Evolutionary conservation across 164 flowering plant genomes (phyloP).

Genomic region (Stephania yunnanensis): DNA sequence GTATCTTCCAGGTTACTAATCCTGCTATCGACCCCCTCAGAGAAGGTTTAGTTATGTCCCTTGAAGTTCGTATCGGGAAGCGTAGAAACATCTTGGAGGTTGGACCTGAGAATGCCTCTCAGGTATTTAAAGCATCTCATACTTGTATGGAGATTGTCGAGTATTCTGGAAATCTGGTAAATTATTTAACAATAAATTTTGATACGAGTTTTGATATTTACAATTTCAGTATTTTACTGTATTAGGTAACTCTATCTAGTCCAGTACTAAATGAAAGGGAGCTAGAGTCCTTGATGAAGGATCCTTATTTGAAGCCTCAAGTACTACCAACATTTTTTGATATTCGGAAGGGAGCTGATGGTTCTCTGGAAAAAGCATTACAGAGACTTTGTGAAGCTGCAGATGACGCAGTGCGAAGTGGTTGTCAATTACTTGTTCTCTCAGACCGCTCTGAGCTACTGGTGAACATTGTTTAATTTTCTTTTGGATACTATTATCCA

Average conservation of each 20-base stretch:
- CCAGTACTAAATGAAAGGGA: conserved; percentile 97
- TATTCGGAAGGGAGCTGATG: conserved; percentile 84
- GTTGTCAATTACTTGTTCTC: conserved; percentile 88
- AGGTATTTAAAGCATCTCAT: conserved; percentile 45
- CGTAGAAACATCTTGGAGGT: conserved; percentile 85
- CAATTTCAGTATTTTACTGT: not conserved
- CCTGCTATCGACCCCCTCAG: conserved; percentile 99
- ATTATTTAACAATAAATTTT: not conserved
- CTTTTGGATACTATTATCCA: not conserved
- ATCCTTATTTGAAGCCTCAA: conserved; percentile 62
- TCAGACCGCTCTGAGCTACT: conserved; percentile 88
- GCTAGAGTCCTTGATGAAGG: conserved; percentile 73
- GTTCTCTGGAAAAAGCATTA: conserved; percentile 73
- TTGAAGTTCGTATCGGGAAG: conserved; percentile 94
- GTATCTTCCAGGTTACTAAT: conserved; percentile 72
- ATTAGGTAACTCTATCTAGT: conserved; percentile 74
- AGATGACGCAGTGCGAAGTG: conserved; percentile 98
- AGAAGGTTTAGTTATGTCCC: conserved; percentile 99
- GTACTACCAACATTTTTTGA: conserved; percentile 84
- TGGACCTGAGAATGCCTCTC: conserved; percentile 98
- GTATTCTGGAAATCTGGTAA: not conserved
- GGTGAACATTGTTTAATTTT: conserved; percentile 34
- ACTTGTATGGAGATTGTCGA: not conserved
- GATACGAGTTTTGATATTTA: not conserved
- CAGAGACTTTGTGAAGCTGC: conserved; percentile 83